Conservation (phyloP, 148 eudicot species). For the Vaccinium darrowii region DNA sequence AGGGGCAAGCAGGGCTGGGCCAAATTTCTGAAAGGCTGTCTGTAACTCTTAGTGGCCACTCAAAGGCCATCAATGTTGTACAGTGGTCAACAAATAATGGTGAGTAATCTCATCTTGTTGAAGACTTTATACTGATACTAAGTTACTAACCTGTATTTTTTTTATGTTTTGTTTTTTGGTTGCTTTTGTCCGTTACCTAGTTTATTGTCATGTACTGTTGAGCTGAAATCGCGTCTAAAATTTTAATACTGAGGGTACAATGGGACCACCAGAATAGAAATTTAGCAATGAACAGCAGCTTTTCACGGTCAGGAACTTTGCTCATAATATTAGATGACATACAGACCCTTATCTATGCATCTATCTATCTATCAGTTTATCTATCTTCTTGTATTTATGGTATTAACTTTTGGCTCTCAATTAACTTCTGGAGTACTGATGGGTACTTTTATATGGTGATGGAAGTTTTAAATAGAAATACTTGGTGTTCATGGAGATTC, state of each 20-base stretch:
- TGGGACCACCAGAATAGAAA: neutral
- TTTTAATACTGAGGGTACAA: neutral
- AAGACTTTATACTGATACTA: neutral
- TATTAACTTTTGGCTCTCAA: neutral
- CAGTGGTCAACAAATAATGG: conserved; percentile 73
- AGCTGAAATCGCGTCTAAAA: neutral
- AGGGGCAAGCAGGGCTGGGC: conserved; percentile 17
- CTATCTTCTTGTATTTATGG: neutral
- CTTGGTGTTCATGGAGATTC: neutral
- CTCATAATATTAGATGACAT: neutral
- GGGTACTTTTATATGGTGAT: neutral
- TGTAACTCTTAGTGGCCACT: conserved; percentile 55
- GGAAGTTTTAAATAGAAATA: neutral
- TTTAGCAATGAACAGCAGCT: neutral
- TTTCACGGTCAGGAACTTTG: neutral
- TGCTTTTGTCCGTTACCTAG: neutral
- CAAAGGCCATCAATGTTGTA: conserved; percentile 63
- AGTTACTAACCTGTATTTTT: neutral
- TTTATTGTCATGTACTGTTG: neutral
- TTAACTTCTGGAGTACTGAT: neutral
- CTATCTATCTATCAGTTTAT: neutral
- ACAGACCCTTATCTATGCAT: neutral
- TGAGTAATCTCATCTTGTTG: conserved; percentile 30
- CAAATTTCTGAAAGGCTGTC: conserved; percentile 41
- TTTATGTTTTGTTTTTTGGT: no score